These are phyloP conservation scores for Purshia tridentata DNA, from an alignment of 306 rosid genomes.

Conservation along the genomic window DNA sequence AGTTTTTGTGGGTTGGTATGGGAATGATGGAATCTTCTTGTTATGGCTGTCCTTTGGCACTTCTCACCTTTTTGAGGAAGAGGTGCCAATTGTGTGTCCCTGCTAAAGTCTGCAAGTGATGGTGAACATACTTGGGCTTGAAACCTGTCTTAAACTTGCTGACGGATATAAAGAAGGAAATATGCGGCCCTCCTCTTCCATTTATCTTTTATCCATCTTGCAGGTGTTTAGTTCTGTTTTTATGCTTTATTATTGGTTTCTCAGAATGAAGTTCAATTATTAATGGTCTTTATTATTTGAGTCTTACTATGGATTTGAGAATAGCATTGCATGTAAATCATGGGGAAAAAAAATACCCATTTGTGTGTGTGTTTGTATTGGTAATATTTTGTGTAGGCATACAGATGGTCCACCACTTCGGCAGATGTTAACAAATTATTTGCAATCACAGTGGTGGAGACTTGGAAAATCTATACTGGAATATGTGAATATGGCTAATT, in stretches of 20 bases:
- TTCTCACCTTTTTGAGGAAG: conserved; percentile 35
- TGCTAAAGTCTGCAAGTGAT: conserved; percentile 36
- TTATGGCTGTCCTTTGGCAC: conserved; percentile 43
- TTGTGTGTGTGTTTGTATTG: not conserved
- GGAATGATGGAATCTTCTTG: conserved; percentile 63
- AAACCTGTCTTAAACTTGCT: conserved; percentile 24
- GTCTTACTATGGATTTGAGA: conserved; percentile 7
- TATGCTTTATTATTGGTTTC: conserved; percentile 30
- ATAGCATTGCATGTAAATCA: not conserved
- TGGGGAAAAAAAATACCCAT: too few species aligned
- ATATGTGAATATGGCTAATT: not conserved
- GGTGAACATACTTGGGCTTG: conserved; percentile 29
- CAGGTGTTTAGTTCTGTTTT: conserved; percentile 20
- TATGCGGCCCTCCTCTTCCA: not conserved
- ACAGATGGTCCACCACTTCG: not conserved
- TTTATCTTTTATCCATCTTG: conserved; percentile 5
- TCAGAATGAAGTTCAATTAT: conserved; percentile 21
- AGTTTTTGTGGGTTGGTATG: conserved; percentile 49
- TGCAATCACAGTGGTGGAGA: not conserved
- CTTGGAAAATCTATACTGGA: not conserved
- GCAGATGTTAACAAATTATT: not conserved
- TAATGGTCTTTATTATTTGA: conserved; percentile 25
- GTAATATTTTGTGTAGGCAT: not conserved
- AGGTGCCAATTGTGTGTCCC: conserved; percentile 29
- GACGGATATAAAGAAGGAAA: conserved; percentile 8